Base-by-base conservation (phyloP, 768 basidiomycete genomes). In the Gautieria morchelliformis region DNA sequence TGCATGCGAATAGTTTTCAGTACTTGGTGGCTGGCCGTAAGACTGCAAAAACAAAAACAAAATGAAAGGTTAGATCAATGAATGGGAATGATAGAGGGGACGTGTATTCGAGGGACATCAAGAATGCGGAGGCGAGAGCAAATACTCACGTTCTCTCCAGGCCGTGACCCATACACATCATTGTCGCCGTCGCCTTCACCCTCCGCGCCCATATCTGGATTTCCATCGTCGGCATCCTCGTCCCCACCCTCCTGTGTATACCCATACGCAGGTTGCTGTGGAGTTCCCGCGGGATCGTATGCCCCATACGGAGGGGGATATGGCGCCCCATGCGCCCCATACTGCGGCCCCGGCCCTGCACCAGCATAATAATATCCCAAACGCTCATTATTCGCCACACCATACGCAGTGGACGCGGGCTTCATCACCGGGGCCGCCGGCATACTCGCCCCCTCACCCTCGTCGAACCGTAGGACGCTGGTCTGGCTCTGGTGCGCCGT, bases 351-450 rank as follows among this genome's bases (percentile, higher is more conserved):
- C 46, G 12, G 12, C 20, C 46, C 46, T 20, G 4, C 19, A 17
- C n/a, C 27, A 10, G 51, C 51, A 39, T 52, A 52, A 19, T 35
- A 35, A 52, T 52, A 52, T 14, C 37, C 32, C 19, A 57, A 39
- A 10, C 56, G 22, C 37, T 57, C 56, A 35, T 57, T 57, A 17
- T 15, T 57, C n/a, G 49, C 56, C 10, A 57, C 56, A 11, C 46
- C 56, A 20, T 57, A 57, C 24, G 56, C 56, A 9, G 45, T 42
- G 14, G 19, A 30, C 10, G 53, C 37, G 1, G 56, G 56, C 22
- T 57, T 57, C 17, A 50, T 14, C 46, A 8, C 33, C 42, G 47
- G 19, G 39, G 7, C n/a, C n/a, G 7, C n/a, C n/a, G 42, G 10
- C 10, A 14, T 37, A 37, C 35, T 37, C 2, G 35, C 10, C 24